Evolutionary conservation across 768 basidiomycete species (phyloP), one percentile per base, ranked within the genome.

Genomic region (Lyophyllum atratum): DNA sequence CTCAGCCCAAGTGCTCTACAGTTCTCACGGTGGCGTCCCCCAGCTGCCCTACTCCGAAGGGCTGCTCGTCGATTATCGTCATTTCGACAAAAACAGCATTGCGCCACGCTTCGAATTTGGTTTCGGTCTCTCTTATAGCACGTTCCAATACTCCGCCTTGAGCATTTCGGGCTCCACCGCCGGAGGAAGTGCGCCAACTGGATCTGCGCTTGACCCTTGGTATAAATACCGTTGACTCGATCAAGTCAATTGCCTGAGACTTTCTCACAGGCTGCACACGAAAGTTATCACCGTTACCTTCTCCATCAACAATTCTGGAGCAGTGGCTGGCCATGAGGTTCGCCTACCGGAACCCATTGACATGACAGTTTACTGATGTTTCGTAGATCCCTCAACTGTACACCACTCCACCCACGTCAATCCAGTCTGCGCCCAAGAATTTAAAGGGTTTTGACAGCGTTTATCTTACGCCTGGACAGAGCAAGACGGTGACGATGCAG

Each of bases 41-140:
- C 79, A 80, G 55, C 80, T 89, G 51, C 73, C 79, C 11, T 88
- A 89, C 64, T 78, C 64, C 40, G 86, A 88, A 63, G 82, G 83
- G 6, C 58, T 86, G 11, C 79, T 80, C 60, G 76, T 86, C 54
- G 84, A 83, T 60, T 85, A 86, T 63, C 74, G 82, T n/a, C 75
- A 78, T 68, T 85, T 85, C 57, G 84, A 85, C 60, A 70, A 73
- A 52, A 68, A 74, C 37, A 74, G 68, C 44, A 75, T 81, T 50
- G 65, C 72, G 9, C 81, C 80, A n/a, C 69, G 79, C 51, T 83
- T 75, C 64, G 79, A 79, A 61, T 82, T 78, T 52, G 80, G 77
- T 43, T 86, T 77, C 68, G 81, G 71, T 2, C 69, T 86, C 55
- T 80, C 78, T 0, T 88, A 87, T 68, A 85, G 85, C 9, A 76